These are phyloP conservation scores for Tagetes patula DNA, from an alignment of 129 eudicot genomes.

Conservation along the genomic window DNA sequence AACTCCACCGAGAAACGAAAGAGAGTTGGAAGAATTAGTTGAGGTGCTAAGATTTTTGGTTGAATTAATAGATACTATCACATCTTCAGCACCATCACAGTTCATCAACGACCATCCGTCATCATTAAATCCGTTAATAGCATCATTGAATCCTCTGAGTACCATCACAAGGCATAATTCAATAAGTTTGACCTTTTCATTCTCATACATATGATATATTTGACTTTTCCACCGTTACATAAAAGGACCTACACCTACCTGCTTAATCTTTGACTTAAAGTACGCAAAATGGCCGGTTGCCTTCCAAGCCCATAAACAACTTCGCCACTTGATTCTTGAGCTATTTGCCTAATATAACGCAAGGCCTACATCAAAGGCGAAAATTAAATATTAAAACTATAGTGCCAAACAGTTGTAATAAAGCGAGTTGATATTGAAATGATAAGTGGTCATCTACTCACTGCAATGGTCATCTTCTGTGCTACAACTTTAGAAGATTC, in stretches of 20 bases:
- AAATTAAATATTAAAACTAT: neutral
- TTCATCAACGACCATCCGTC: slow-evolving; percentile 93
- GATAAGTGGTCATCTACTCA: slow-evolving; percentile 34
- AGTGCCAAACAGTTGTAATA: neutral
- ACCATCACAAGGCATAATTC: neutral
- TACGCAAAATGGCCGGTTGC: slow-evolving; percentile 84
- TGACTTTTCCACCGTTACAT: neutral
- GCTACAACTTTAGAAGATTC: slow-evolving; percentile 90
- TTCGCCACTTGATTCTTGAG: slow-evolving; percentile 89
- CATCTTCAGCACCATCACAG: slow-evolving; percentile 88
- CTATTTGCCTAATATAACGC: slow-evolving; percentile 77
- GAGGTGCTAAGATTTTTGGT: slow-evolving; percentile 49
- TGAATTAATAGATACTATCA: slow-evolving; percentile 63
- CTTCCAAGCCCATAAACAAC: slow-evolving; percentile 87
- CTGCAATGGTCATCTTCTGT: slow-evolving; percentile 89
- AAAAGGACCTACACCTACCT: slow-evolving; percentile 48
- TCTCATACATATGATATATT: neutral
- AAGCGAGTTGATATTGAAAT: neutral
- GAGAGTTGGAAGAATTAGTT: slow-evolving; percentile 34
- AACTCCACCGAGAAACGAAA: slow-evolving; percentile 67
- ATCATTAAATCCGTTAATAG: slow-evolving; percentile 85
- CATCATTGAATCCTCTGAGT: slow-evolving; percentile 92
- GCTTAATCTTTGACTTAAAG: slow-evolving; percentile 89
- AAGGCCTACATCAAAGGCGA: slow-evolving; percentile 49
- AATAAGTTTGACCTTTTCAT: neutral